phyloP scores from a whole-genome alignment of 768 basidiomycete genomes.

The Lentinus brumalis region DNA sequence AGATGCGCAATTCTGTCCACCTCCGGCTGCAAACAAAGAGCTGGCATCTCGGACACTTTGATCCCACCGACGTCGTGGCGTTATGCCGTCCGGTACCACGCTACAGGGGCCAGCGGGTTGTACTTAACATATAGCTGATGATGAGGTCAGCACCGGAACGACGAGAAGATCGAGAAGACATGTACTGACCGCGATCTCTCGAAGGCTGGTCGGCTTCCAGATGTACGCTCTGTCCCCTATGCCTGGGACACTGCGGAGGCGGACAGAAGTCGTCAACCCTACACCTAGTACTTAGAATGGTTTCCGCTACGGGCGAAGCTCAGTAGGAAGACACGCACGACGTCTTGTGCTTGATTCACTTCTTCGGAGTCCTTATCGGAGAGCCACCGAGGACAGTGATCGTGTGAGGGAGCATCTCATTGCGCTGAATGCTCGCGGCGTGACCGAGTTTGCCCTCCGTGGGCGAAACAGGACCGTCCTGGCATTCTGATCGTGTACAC shows the following conservation, averaged over 20 bases:
- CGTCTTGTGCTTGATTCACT: conserved; percentile 5
- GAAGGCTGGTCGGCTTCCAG: conserved; percentile 5
- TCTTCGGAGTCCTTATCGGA: not conserved
- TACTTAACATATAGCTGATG: not conserved
- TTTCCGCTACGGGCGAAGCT: not conserved
- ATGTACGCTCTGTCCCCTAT: not conserved
- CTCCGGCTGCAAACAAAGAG: conserved; percentile 2
- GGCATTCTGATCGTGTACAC: conserved; percentile 1
- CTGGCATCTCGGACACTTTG: not conserved
- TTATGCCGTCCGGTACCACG: conserved; percentile 6
- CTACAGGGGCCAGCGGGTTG: conserved; percentile 6
- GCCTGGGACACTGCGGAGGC: not conserved
- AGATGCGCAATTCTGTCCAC: not conserved
- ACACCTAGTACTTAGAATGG: too few species aligned
- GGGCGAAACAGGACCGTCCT: not conserved
- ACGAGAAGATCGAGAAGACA: not conserved
- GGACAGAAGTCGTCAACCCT: not conserved
- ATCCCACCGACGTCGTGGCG: not conserved
- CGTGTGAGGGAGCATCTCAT: conserved; percentile 5
- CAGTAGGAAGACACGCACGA: not conserved
- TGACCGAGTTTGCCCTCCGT: not conserved
- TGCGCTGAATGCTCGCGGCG: conserved; percentile 1
- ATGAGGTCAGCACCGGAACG: not conserved
- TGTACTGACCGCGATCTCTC: conserved; percentile 8
- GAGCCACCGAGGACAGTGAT: not conserved